Evolutionary conservation across 768 basidiomycete species (phyloP).

Genomic region (Albatrellus ellisii): DNA sequence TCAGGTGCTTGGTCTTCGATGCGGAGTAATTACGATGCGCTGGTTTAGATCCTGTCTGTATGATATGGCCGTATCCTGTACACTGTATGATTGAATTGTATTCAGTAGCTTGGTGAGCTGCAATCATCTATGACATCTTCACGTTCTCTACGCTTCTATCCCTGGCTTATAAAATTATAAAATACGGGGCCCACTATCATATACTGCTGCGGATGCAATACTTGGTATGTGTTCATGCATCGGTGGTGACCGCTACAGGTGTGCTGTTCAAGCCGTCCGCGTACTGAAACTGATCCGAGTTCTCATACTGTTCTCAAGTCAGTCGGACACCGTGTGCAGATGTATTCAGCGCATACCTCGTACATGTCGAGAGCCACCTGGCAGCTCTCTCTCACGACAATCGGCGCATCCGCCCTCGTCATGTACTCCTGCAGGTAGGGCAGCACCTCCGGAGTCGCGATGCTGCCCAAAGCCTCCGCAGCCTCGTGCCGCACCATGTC

Average conservation of each 20-base stretch:
- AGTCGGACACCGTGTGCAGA: background rate
- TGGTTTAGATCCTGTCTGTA: background rate
- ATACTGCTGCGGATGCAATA: too few species aligned
- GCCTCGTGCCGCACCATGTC: constrained; percentile 99
- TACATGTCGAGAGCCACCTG: constrained; percentile 96
- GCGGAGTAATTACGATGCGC: constrained; percentile 17
- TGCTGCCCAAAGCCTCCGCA: constrained; percentile 96
- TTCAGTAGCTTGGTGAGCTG: background rate
- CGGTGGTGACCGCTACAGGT: constrained; percentile 10
- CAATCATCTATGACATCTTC: background rate
- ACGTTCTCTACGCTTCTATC: background rate
- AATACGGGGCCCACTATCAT: too few species aligned
- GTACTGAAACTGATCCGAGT: constrained; percentile 72
- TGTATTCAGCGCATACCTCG: constrained; percentile 43
- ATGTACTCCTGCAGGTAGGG: constrained; percentile 82
- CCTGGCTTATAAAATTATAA: too few species aligned
- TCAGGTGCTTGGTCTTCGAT: constrained; percentile 31
- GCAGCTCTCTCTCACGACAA: constrained; percentile 91
- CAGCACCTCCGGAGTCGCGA: constrained; percentile 85
- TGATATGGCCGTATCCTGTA: background rate
- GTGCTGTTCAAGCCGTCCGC: constrained; percentile 35
- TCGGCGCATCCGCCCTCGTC: constrained; percentile 61
- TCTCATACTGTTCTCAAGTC: constrained; percentile 45
- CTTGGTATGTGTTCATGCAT: constrained; percentile 17
- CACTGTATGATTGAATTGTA: background rate